Evolutionary conservation across 1,139 yeast genomes (phyloP), one percentile per base, ranked within the genome.

Genomic region (Debaryomyces fabryi): DNA sequence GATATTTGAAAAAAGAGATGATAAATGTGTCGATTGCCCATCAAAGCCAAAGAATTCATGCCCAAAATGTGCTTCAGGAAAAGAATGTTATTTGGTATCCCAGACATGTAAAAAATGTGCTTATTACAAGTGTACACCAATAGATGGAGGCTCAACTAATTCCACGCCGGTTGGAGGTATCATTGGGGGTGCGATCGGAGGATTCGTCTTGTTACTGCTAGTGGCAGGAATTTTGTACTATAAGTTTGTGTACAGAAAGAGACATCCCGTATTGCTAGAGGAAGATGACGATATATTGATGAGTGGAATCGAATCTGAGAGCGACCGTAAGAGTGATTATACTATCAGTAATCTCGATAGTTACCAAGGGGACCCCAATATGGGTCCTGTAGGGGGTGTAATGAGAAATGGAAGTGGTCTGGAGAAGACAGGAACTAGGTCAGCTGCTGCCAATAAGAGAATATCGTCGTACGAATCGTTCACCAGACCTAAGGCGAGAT

Each of bases 181-280:
- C 2, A 82, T 83, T 0, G 91, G 88, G 5, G 88, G 88, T 24
- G 82, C 82, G 1, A 73, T 80, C 2, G 88, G 85, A 9, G 82
- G 81, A 7, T 66, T 76, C 3, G 74, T 70, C 3, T 58, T 78
- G 2, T 20, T 80, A 1, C 65, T 72, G 0, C 49, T 72, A 0
- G 39, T 76, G 6, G 69, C 58, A 2, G 71, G 71, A 3, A 55
- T 73, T 10, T 52, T 68, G 45, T 75, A 67, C 54, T 75, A 60
- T 69, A 66, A 54, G 53, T 72, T 46, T 52, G 71, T 57, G 20
- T 64, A 59, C 67, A 58, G 54, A 56, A 68, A 62, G 62, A 66
- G 56, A 44, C 65, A 60, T 45, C 64, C 63, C 6, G 53, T 53
- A 39, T 50, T 53, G 33, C 54, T 59, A 33, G 59, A 58, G 54